A percentile compares a stretch with the other conserved stretches of the same genome.
Evolutionary conservation across 805 yeast species (phyloP).

Genomic region (Suhomyces pyralidae): DNA sequence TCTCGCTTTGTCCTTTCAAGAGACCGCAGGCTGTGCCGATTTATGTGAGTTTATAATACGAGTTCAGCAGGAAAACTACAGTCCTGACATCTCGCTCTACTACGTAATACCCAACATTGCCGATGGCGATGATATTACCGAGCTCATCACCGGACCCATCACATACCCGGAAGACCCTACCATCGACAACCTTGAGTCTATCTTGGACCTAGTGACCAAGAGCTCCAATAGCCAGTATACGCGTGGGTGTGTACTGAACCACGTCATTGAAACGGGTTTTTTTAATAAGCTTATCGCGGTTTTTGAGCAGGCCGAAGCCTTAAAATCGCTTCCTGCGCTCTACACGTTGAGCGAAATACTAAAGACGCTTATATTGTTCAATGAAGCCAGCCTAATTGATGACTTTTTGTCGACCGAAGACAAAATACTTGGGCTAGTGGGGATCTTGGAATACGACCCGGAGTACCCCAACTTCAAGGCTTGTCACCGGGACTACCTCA

Average conservation of each 20-base stretch:
- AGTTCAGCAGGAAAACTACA: conserved; percentile 55
- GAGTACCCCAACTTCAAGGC: conserved; percentile 80
- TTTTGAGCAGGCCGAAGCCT: conserved; percentile 56
- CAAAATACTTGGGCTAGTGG: conserved; percentile 53
- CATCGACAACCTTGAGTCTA: conserved; percentile 47
- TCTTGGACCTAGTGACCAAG: conserved; percentile 57
- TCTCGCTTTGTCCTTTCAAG: conserved; percentile 89
- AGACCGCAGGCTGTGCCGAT: conserved; percentile 81
- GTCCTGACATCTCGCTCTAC: conserved; percentile 62
- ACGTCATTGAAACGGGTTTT: conserved; percentile 52
- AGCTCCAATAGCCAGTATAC: conserved; percentile 62
- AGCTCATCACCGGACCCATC: conserved; percentile 77
- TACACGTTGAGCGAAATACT: conserved; percentile 70
- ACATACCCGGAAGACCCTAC: conserved; percentile 60
- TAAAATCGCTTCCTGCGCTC: conserved; percentile 51
- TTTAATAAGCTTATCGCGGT: conserved; percentile 48
- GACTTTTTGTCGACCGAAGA: conserved; percentile 30
- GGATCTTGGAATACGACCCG: conserved; percentile 84
- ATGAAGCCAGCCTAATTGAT: conserved; percentile 48
- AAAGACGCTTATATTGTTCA: conserved; percentile 67
- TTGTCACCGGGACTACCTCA: conserved; percentile 66
- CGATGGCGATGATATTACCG: conserved; percentile 55
- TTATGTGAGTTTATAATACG: conserved; percentile 76
- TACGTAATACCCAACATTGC: conserved; percentile 53
- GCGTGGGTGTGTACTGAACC: conserved; percentile 56